phyloP scores from a whole-genome alignment of 148 eudicot species.

The Vaccinium darrowii region DNA sequence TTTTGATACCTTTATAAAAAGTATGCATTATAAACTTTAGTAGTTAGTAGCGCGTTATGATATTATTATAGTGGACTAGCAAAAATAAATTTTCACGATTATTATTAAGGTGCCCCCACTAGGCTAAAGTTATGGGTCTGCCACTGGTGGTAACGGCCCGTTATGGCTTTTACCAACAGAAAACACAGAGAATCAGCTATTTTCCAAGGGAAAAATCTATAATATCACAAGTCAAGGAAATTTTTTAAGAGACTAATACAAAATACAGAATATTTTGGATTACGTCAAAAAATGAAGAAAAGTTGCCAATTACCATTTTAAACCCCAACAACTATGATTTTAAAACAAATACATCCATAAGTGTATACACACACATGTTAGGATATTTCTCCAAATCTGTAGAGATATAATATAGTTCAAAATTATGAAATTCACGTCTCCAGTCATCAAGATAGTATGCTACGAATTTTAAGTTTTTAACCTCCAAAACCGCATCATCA shows the following conservation, averaged over 20 bases:
- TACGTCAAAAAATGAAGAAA: not conserved
- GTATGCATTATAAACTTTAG: not conserved
- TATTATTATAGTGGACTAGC: not conserved
- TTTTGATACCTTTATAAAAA: not conserved
- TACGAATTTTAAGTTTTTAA: too few species aligned
- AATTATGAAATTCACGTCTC: not conserved
- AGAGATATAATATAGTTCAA: not conserved
- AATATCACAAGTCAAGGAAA: not conserved
- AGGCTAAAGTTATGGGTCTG: not conserved
- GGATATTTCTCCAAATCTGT: too few species aligned
- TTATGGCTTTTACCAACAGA: not conserved
- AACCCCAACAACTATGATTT: not conserved
- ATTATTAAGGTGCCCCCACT: not conserved
- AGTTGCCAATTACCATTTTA: not conserved
- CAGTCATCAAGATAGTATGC: too few species aligned
- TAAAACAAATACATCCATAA: not conserved
- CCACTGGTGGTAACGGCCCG: not conserved
- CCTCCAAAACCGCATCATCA: too few species aligned
- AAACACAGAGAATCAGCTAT: not conserved
- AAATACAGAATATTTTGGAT: not conserved
- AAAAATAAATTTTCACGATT: not conserved
- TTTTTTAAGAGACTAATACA: not conserved
- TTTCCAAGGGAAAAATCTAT: not conserved
- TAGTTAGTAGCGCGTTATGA: not conserved
- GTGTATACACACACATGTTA: too few species aligned